Base-by-base conservation (phyloP, 2,329 filamentous ascomycete genomes). In the Penicillium digitatum region DNA sequence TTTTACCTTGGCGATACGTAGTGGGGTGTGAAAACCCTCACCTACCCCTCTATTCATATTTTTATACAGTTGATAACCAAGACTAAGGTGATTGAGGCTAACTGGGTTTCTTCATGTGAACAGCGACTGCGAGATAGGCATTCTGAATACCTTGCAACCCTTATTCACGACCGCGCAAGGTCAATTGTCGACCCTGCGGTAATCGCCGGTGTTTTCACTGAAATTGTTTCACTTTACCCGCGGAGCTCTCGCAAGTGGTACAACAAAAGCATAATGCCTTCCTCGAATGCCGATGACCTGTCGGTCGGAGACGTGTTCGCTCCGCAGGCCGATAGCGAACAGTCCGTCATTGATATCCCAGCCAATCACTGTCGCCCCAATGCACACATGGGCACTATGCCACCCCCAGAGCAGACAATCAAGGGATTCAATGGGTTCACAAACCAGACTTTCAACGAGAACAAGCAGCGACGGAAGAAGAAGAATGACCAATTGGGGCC, bases 301-400 rank as follows among this genome's bases (percentile, higher is more conserved):
- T 71, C 68, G 24, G 72, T 74, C 24, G 67, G 64, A n/a, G 72
- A 74, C 55, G 72, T 74, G 20, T 74, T 74, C 55, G 70, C 62
- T 46, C 68, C 71, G 26, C 72, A 74, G 56, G 67, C 67, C 34
- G 72, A 74, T 58, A 64, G 62, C 45, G 60, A 62, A 51, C 68
- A 66, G 32, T 56, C 65, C 44, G 59, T 58, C 44, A 56, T 60
- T 27, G 66, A 71, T 7, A 54, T 56, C 34, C 48, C 62, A 51
- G 49, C 61, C 62, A 57, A 65, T 55, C 62, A 62, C 22, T 62
- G 56, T 37, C 58, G 47, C 46, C 56, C 60, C 46, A 62, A 64
- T 45, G 66, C 67, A 52, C 67, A 67, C 52, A 67, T 69, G 68
- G 66, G 58, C 38, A 56, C 62, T 43, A 58, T 57, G 52, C 62